phyloP scores from a whole-genome alignment of 768 basidiomycete genomes.

The Suillus tomentosus region DNA sequence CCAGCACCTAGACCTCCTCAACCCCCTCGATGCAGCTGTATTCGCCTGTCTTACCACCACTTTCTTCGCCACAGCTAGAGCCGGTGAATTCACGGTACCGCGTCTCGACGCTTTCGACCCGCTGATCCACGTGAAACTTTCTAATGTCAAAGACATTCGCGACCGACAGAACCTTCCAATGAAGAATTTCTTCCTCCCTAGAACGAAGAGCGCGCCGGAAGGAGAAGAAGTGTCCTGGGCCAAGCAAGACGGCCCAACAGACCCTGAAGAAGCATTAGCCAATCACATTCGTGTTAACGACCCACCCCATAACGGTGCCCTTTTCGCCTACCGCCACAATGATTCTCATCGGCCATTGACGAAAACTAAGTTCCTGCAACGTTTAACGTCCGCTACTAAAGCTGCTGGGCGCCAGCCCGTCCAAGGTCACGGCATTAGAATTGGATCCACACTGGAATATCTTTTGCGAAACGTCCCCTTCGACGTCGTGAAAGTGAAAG shows the following conservation, averaged over 20 bases:
- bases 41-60: slow-evolving; percentile 34
- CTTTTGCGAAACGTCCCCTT: slow-evolving; percentile 39
- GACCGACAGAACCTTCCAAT: slow-evolving; percentile 8
- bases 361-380: slow-evolving; percentile 24
- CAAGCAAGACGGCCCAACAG: slow-evolving; percentile 24
- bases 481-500: slow-evolving; percentile 38
- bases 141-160: slow-evolving; percentile 27
- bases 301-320: slow-evolving; percentile 20
- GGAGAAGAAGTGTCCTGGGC: slow-evolving; percentile 42
- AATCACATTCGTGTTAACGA: slow-evolving; percentile 34
- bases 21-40: slow-evolving; percentile 29
- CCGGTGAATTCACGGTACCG: slow-evolving; percentile 42
- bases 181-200: slow-evolving; percentile 32
- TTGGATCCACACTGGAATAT: slow-evolving; percentile 38
- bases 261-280: slow-evolving; percentile 25
- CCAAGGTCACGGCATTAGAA: slow-evolving; percentile 26
- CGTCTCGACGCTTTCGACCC: slow-evolving; percentile 35
- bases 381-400: neutral
- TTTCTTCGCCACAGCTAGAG: slow-evolving; percentile 36
- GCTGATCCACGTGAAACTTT: slow-evolving; percentile 29
- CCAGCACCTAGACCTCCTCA: slow-evolving; percentile 1
- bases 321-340: slow-evolving; percentile 31
- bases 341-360: slow-evolving; percentile 25
- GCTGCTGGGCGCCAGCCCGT: neutral
- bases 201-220: slow-evolving; percentile 25